phyloP scores from a whole-genome alignment of 441 rosid genomes.

The Theobroma grandiflorum region DNA sequence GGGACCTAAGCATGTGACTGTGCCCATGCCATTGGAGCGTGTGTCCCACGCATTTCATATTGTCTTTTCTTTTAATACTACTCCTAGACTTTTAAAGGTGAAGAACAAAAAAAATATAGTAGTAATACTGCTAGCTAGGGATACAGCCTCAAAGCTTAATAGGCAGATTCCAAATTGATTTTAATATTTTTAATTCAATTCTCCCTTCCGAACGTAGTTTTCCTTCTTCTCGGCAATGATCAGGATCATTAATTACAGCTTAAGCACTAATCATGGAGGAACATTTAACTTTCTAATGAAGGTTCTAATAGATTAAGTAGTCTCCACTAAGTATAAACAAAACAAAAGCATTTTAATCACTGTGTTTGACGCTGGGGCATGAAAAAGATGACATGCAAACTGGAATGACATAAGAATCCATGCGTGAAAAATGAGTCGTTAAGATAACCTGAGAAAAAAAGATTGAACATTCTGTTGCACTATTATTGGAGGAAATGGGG shows the following conservation, averaged over 20 bases:
- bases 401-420: neutral
- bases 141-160: neutral
- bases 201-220: neutral
- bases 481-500: slow-evolving; percentile 22
- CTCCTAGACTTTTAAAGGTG: neutral
- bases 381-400: neutral
- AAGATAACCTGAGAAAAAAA: neutral
- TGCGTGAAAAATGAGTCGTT: neutral
- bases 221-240: neutral
- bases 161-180: slow-evolving; percentile 16
- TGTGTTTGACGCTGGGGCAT: neutral
- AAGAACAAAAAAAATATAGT: neutral
- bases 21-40: slow-evolving; percentile 34
- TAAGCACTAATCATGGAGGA: slow-evolving; percentile 14
- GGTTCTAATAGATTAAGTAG: slow-evolving; percentile 11
- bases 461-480: neutral
- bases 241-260: neutral
- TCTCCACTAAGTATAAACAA: slow-evolving; percentile 6
- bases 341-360: neutral
- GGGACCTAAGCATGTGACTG: slow-evolving; percentile 23
- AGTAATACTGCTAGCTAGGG: neutral
- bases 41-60: slow-evolving; percentile 22
- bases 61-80: neutral
- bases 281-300: slow-evolving; percentile 17
- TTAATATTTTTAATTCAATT: neutral